Base-by-base conservation (phyloP, 345 rosid species). In the Eutrema yunnanense region DNA sequence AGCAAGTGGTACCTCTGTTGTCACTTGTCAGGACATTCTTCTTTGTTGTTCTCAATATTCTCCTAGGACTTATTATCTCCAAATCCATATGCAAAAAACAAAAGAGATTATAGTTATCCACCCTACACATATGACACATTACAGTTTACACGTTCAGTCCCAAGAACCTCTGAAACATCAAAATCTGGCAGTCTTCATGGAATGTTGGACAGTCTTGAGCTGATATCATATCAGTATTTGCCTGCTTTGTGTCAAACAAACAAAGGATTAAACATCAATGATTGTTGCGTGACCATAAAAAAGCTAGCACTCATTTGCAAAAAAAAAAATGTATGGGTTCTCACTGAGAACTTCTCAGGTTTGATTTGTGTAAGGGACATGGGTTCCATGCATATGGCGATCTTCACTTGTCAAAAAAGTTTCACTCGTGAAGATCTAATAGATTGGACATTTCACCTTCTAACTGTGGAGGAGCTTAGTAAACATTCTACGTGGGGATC, bases 91-190 rank as follows among this genome's bases (percentile, higher is more conserved):
- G 63, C 54, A 37, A 58, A 12, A 37, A 56, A 14, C n/a, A 8
- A 9, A 37, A 32, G 19, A 48, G 66, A 41, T 14, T 41, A 42
- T 33, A 27, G 8, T 7, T 26, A 68, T 27, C 63, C 13, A 52
- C 33, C 52, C 69, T 51, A 40, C 13, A 67, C 56, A 60, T 30
- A 71, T 50, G 75, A 50, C 62, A 52, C 53, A 66, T 42, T 33
- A 50, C 62, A 10, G 34, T 41, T 36, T 74, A n/a, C 19, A 14
- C 34, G 9, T 22, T n/a, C 40, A 42, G 55, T 33, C 33, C 44
- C 48, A 51, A 60, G 78, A 74, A 67, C 49, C 67, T 59, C 66
- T 26, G 19, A 16, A 73, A 56, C 60, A 56, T 47, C 71, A 48
- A 61, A 43, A 67, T 42, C 44, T 43, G 51, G 44, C 64, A 53